Evolutionary conservation across 257 asterid genomes (phyloP).

Genomic region (Handroanthus guayacan): DNA sequence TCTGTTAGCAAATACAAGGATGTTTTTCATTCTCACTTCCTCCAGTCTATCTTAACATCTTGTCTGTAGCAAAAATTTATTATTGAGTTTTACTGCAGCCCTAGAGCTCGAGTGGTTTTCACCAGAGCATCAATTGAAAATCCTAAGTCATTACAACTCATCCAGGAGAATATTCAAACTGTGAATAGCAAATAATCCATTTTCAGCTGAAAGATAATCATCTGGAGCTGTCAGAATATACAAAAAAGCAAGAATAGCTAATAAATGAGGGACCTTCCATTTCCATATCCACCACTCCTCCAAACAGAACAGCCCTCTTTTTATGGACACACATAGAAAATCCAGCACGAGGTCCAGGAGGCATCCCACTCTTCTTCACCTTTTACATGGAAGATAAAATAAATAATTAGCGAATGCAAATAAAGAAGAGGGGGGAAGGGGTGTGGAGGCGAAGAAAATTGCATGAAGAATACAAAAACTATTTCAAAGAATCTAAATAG

Average conservation of each 20-base stretch:
- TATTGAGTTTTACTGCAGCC: conserved; percentile 11
- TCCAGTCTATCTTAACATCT: conserved; percentile 4
- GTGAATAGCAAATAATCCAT: conserved; percentile 4
- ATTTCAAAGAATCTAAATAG: conserved; percentile 4
- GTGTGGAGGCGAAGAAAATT: background rate
- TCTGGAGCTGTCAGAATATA: conserved; percentile 21
- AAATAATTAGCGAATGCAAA: conserved; percentile 20
- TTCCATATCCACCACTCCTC: conserved; percentile 99
- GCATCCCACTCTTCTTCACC: conserved; percentile 98
- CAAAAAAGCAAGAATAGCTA: conserved; percentile 20
- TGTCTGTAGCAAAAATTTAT: conserved; percentile 10
- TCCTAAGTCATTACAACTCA: conserved; percentile 24
- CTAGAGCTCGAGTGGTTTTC: background rate
- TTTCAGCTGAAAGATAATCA: conserved; percentile 10
- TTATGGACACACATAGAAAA: conserved; percentile 94
- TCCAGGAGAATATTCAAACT: background rate
- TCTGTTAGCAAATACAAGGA: conserved; percentile 13
- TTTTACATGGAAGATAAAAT: conserved; percentile 39
- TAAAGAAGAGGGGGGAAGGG: background rate
- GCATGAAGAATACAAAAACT: conserved; percentile 11
- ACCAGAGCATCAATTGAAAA: conserved; percentile 5
- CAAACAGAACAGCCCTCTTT: conserved; percentile 92
- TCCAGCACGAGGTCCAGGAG: conserved; percentile 99
- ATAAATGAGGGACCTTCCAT: conserved; percentile 67
- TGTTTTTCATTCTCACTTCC: conserved; percentile 9